Conservation (phyloP, 1,284 basidiomycete genomes). For the Marasmius fiardii region DNA sequence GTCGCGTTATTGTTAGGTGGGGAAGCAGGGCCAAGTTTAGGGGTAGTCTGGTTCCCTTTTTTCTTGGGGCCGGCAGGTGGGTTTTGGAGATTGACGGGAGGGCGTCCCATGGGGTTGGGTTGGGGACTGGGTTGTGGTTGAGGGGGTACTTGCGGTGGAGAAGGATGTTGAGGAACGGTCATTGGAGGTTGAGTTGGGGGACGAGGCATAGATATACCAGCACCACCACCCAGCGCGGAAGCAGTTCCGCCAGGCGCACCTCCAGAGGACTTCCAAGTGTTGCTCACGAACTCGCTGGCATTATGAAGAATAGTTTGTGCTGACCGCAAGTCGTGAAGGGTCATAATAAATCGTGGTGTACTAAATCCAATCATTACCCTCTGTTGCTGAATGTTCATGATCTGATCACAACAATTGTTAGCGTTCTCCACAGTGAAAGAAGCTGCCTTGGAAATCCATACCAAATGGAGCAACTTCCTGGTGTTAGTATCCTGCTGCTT, state of each 20-base stretch:
- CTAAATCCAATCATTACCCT: conserved; percentile 37
- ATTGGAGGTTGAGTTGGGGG: neutral
- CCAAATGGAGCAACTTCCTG: conserved; percentile 49
- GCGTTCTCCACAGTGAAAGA: conserved; percentile 9
- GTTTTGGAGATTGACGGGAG: conserved; percentile 25
- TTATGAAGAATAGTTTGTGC: neutral
- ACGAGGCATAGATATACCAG: neutral
- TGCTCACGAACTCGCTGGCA: conserved; percentile 9
- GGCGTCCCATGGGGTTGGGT: conserved; percentile 17
- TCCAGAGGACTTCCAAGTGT: conserved; percentile 17
- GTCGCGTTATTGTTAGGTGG: conserved; percentile 15
- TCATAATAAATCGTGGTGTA: conserved; percentile 50
- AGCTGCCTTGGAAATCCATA: conserved; percentile 32
- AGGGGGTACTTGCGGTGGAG: conserved; percentile 10
- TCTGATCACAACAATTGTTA: conserved; percentile 31
- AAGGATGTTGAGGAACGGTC: conserved; percentile 7
- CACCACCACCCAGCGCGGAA: neutral
- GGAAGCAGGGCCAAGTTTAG: conserved; percentile 17
- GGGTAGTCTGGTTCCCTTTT: conserved; percentile 21
- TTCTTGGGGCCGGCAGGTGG: conserved; percentile 23
- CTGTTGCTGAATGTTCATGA: conserved; percentile 50
- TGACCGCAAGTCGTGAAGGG: conserved; percentile 36
- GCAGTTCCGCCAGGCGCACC: neutral
- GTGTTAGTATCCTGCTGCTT: conserved; percentile 37
- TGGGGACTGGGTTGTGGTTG: conserved; percentile 15